Conservation (phyloP, 192 early-diverging fungal genomes). For the Piromyces sp. region DNA sequence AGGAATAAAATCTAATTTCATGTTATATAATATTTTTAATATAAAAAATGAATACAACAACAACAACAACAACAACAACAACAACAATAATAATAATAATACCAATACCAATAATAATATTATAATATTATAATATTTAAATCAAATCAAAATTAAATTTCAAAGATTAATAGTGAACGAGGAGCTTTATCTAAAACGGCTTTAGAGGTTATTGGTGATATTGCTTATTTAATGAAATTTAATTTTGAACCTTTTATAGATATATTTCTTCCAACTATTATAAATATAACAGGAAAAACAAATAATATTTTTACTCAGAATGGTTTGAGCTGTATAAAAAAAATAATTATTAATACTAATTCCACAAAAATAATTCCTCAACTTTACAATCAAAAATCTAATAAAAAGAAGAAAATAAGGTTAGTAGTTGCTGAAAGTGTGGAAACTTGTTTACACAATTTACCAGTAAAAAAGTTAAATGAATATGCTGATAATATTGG, state of each 20-base stretch:
- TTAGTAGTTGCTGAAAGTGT: not conserved
- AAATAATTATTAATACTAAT: not conserved
- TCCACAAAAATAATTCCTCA: not conserved
- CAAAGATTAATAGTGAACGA: not conserved
- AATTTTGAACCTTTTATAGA: not conserved
- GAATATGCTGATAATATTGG: not conserved
- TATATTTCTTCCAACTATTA: not conserved
- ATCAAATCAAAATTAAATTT: no score
- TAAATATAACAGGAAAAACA: not conserved
- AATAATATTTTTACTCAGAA: not conserved
- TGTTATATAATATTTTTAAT: no score
- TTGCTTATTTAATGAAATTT: not conserved
- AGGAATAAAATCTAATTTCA: no score
- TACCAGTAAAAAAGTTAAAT: not conserved
- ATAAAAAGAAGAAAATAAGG: not conserved
- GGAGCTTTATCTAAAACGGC: not conserved
- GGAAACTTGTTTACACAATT: not conserved
- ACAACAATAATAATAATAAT: no score
- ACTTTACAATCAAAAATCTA: not conserved
- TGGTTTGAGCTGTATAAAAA: not conserved
- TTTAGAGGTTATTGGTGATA: not conserved
- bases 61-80: no score
- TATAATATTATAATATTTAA: no score
- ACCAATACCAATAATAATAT: no score
- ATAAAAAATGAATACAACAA: no score